These are phyloP conservation scores for Ananas comosus DNA, from an alignment of 176 grass and related monocot genomes.

Conservation along the genomic window DNA sequence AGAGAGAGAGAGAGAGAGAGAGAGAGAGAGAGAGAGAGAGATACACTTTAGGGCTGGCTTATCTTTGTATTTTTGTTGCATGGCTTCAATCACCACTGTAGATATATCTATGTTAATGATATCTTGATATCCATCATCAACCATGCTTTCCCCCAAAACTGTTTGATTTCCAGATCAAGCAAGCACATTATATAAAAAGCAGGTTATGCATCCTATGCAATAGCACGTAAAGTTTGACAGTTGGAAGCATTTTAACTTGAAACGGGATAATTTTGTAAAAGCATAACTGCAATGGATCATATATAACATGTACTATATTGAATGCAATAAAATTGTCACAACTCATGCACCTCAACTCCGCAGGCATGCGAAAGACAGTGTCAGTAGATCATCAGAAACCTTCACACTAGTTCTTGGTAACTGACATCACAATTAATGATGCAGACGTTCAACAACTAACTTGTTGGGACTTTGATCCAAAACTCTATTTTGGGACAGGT, in stretches of 20 bases:
- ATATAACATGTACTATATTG: background rate
- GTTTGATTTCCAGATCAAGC: conserved; percentile 19
- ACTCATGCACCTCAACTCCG: background rate
- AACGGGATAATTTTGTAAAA: background rate
- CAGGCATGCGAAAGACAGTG: background rate
- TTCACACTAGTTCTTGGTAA: too few relatives aligned
- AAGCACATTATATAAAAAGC: conserved; percentile 7
- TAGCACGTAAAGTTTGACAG: background rate
- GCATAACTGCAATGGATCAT: background rate
- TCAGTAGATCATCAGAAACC: background rate
- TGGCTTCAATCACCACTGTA: conserved; percentile 71
- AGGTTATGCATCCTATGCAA: background rate
- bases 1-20: background rate
- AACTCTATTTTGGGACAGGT: too few relatives aligned
- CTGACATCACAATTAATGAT: background rate
- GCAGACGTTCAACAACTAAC: background rate
- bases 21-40: background rate
- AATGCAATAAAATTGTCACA: too few relatives aligned
- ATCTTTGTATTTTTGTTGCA: conserved; percentile 75
- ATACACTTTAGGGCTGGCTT: conserved; percentile 67
- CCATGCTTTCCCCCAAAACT: conserved; percentile 79
- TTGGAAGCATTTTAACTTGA: background rate
- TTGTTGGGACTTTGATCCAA: too few relatives aligned
- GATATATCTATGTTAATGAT: conserved; percentile 85
- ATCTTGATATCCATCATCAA: conserved; percentile 66